Evolutionary conservation across 129 eudicot genomes (phyloP).

Genomic region (Centaurea solstitialis): DNA sequence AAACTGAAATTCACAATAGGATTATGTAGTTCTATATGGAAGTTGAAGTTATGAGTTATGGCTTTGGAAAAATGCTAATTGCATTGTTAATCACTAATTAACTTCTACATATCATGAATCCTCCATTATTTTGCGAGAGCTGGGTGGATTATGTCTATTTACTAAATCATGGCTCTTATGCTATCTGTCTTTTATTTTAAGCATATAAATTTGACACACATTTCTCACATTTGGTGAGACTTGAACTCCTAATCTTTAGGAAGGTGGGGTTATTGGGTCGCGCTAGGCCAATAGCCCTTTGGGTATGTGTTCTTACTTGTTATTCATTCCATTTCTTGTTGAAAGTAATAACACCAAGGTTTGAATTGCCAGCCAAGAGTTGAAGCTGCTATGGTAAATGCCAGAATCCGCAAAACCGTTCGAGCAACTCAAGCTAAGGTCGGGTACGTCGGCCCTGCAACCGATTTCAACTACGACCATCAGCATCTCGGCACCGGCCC

Average conservation of each 20-base stretch:
- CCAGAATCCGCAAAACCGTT: constrained; percentile 90
- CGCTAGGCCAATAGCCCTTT: background rate
- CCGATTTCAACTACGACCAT: constrained; percentile 83
- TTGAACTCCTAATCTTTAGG: too few species aligned
- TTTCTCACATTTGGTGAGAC: too few species aligned
- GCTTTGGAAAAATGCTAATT: background rate
- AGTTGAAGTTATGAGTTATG: background rate
- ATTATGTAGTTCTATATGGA: background rate
- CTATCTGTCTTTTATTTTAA: background rate
- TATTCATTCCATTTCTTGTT: background rate
- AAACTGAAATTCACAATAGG: background rate
- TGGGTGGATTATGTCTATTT: background rate
- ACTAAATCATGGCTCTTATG: background rate
- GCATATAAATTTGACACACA: background rate
- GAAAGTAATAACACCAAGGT: background rate
- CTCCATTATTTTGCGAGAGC: background rate
- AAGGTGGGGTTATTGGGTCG: too few species aligned
- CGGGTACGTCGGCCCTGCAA: constrained; percentile 79
- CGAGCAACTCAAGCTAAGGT: constrained; percentile 78
- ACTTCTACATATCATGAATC: background rate
- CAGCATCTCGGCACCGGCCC: constrained; percentile 93
- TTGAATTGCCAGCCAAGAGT: constrained; percentile 75
- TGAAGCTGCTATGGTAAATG: constrained; percentile 98
- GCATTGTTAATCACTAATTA: too few species aligned
- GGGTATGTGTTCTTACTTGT: background rate